phyloP scores from a whole-genome alignment of 2,329 filamentous ascomycete species.

The Penicillium italicum region DNA sequence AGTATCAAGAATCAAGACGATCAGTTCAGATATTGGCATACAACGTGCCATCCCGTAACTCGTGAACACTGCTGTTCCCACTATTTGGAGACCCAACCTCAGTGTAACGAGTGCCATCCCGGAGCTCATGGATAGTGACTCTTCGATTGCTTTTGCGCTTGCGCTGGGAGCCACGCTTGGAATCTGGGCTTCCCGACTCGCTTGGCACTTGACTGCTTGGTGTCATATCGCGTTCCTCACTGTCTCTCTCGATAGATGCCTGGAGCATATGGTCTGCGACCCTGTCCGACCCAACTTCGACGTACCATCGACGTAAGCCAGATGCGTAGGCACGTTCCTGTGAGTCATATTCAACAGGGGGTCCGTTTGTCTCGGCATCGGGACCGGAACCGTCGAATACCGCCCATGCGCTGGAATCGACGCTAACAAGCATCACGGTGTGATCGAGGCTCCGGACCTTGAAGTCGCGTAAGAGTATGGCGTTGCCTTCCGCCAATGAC shows the following conservation, averaged over 20 bases:
- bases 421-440: conserved; percentile 41
- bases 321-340: conserved; percentile 38
- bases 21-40: conserved; percentile 38
- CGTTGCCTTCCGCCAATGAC: conserved; percentile 36
- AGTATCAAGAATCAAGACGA: neutral
- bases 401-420: conserved; percentile 46
- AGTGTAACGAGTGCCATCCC: conserved; percentile 42
- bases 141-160: conserved; percentile 30
- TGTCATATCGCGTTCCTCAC: conserved; percentile 23
- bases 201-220: conserved; percentile 30
- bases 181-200: conserved; percentile 33
- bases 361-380: conserved; percentile 33
- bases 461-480: conserved; percentile 46
- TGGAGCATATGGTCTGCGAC: conserved; percentile 37
- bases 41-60: conserved; percentile 42
- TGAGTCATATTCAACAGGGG: conserved; percentile 39
- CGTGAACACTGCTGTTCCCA: conserved; percentile 36
- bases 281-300: conserved; percentile 33
- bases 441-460: conserved; percentile 42
- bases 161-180: conserved; percentile 28
- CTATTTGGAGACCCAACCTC: conserved; percentile 39
- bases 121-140: conserved; percentile 43
- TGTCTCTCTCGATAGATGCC: conserved; percentile 31
- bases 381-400: conserved; percentile 38
- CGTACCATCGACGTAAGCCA: conserved; percentile 43